Base-by-base conservation (phyloP, 2,329 filamentous ascomycete genomes). In the Ilyonectria robusta region DNA sequence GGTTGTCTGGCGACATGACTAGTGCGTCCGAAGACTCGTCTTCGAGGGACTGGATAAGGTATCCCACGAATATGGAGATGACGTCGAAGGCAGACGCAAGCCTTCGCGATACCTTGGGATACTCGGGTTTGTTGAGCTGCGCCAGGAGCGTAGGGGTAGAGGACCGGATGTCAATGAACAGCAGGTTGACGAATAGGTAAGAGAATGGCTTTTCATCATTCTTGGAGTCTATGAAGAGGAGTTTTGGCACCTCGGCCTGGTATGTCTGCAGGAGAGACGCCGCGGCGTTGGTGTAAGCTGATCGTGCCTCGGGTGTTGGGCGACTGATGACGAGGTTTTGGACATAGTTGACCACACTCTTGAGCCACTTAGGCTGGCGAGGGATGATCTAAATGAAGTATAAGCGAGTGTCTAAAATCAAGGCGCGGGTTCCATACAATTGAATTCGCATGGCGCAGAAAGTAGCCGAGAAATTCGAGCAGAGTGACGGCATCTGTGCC, bases 151-250 rank as follows among this genome's bases (percentile, higher is more conserved):
- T 82, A 1, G 91, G 91, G 26, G 90, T 83, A 1, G 89, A 89
- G 13, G 90, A 87, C 46, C 89, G 86, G 29, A 93, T 83, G 75
- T 93, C 91, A 64, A 92, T 88, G 37, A 92, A 84, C 7, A 92
- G 75, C n/a, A 92, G 84, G 70, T 87, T 91, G 61, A 92, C 78
- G 63, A 93, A 84, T 4, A 92, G 81, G 72, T 90, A 92, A 1
- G 88, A 86, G 67, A 89, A 87, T 0, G 89, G 86, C 67, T 87
- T 89, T 37, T 84, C 81, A 2, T 80, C 75, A 29, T 77, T 76
- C 19, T 74, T 77, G 5, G 81, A 75, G 60, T 85, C 81, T 8
- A 81, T 79, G 79, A 92, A 92, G 2, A 93, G 80, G 3, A 88
- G 76, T 9, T 75, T 73, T 0, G 86, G 80, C 2, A 83, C 83